phyloP scores from a whole-genome alignment of 129 eudicot genomes.

The Pittosporum tobira region DNA sequence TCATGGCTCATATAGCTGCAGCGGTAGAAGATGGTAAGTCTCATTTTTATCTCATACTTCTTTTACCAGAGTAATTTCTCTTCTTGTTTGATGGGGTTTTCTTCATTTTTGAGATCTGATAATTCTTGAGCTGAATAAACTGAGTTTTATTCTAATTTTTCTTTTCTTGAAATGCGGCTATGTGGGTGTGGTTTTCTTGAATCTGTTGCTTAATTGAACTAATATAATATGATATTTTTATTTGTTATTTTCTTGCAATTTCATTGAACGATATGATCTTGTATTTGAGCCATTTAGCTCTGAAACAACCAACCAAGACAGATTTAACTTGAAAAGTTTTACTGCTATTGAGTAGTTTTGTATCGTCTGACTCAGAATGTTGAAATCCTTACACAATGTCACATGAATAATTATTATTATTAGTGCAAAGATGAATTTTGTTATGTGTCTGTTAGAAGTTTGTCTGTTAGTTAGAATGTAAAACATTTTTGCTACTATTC shows the following conservation, averaged over 20 bases:
- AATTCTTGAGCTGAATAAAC: not conserved
- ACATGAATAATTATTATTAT: too few species aligned
- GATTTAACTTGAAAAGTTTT: too few species aligned
- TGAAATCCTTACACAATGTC: too few species aligned
- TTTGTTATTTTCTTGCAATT: not conserved
- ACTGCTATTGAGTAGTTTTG: too few species aligned
- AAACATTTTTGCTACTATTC: too few species aligned
- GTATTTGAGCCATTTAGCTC: not conserved
- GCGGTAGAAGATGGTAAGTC: constrained; percentile 37
- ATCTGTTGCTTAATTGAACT: too few species aligned
- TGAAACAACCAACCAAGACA: not conserved
- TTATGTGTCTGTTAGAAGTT: too few species aligned
- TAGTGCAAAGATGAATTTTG: too few species aligned
- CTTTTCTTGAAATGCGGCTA: not conserved
- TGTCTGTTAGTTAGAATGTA: too few species aligned
- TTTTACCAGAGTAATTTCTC: not conserved
- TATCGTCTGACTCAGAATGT: too few species aligned
- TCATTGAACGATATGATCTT: not conserved
- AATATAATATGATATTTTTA: too few species aligned
- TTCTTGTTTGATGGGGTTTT: not conserved
- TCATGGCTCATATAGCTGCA: constrained; percentile 23
- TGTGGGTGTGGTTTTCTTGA: not conserved
- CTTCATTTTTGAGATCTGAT: constrained; percentile 1
- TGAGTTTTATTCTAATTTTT: not conserved
- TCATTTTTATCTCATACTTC: not conserved